Conservation (phyloP, 228 moss, liverwort and hornwort species). For the Sphagnum magellanicum region DNA sequence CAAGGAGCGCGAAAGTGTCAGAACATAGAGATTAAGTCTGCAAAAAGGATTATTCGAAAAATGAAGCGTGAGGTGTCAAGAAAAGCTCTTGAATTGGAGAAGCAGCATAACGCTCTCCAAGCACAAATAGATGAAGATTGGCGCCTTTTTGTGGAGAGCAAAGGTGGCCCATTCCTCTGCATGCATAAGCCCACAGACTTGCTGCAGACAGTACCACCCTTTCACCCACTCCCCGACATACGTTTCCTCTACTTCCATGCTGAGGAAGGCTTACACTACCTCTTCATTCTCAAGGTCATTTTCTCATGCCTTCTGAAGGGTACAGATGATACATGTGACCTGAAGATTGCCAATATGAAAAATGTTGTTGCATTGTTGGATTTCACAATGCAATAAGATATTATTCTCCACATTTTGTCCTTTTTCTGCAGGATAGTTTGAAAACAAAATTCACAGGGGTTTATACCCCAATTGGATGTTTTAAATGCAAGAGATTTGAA, state of each 20-base stretch:
- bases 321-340: too few relatives aligned
- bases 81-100: constrained; percentile 6
- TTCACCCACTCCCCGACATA: constrained; percentile 19
- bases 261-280: constrained; percentile 64
- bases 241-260: constrained; percentile 47
- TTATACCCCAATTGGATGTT: too few relatives aligned
- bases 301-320: not conserved
- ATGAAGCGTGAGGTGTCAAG: constrained; percentile 2
- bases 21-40: constrained; percentile 35
- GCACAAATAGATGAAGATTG: constrained; percentile 37
- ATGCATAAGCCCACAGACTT: constrained; percentile 42
- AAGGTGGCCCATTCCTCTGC: constrained; percentile 37
- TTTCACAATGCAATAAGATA: too few relatives aligned
- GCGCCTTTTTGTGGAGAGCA: constrained; percentile 38
- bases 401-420: too few relatives aligned
- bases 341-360: too few relatives aligned
- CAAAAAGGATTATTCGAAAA: constrained; percentile 17
- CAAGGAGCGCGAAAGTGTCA: constrained; percentile 34
- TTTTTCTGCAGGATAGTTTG: too few relatives aligned
- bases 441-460: too few relatives aligned
- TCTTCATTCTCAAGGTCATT: constrained; percentile 46
- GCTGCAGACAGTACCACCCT: constrained; percentile 44
- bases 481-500: too few relatives aligned
- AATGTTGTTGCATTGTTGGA: too few relatives aligned
- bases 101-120: constrained; percentile 21